These are phyloP conservation scores for Pisolithus thermaeus DNA, from an alignment of 1,284 basidiomycete species.

Conservation along the genomic window DNA sequence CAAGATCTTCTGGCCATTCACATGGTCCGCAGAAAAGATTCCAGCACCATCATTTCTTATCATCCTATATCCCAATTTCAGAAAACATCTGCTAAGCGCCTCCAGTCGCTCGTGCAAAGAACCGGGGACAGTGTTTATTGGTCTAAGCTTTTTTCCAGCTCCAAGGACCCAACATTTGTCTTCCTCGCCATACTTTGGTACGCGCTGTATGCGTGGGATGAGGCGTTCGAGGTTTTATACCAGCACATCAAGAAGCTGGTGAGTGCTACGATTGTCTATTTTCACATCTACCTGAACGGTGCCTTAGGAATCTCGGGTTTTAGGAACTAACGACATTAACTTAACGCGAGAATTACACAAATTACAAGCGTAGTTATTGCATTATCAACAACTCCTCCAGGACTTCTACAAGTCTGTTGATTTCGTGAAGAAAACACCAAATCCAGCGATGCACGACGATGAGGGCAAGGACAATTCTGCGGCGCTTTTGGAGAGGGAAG, in stretches of 20 bases:
- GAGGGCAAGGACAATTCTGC: constrained; percentile 9
- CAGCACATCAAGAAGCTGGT: constrained; percentile 42
- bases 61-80: constrained; percentile 30
- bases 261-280: constrained; percentile 5
- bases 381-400: constrained; percentile 45
- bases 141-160: constrained; percentile 43
- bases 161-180: constrained; percentile 47
- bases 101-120: constrained; percentile 32
- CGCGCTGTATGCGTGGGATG: constrained; percentile 53
- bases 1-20: constrained; percentile 37
- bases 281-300: constrained; percentile 2
- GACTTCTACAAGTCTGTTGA: constrained; percentile 48
- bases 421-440: constrained; percentile 42
- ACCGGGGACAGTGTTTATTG: constrained; percentile 46
- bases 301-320: constrained; percentile 38
- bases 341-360: constrained; percentile 49
- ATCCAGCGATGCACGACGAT: constrained; percentile 35
- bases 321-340: constrained; percentile 27
- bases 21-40: constrained; percentile 30
- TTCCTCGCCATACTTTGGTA: constrained; percentile 52
- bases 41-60: constrained; percentile 37
- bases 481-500: constrained; percentile 37
- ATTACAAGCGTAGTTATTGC: constrained; percentile 48
- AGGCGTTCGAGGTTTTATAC: constrained; percentile 47
- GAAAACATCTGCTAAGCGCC: constrained; percentile 29